Evolutionary conservation across 805 yeast species (phyloP).

Genomic region (Maudiozyma pseudohumilis): DNA sequence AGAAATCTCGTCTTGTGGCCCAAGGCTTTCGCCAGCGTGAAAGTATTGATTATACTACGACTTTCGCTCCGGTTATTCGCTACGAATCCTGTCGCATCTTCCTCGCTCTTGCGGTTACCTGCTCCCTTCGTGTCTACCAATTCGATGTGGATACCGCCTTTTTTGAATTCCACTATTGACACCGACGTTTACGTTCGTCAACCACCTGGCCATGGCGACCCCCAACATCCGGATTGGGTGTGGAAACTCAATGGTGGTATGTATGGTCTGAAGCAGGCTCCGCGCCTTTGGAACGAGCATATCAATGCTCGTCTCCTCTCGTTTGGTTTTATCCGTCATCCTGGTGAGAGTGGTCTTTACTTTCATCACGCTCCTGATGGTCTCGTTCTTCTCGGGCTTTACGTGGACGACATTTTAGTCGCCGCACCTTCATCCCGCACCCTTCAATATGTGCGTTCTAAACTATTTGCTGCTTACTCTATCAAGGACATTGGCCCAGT

Average conservation of each 20-base stretch:
- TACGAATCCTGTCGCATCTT: slow-evolving; percentile 12
- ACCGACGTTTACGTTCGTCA: slow-evolving; percentile 4
- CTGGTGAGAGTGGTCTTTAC: slow-evolving; percentile 5
- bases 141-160: slow-evolving; percentile 18
- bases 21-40: slow-evolving; percentile 17
- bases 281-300: slow-evolving; percentile 24
- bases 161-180: slow-evolving; percentile 9
- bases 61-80: slow-evolving; percentile 23
- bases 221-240: slow-evolving; percentile 4
- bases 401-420: slow-evolving; percentile 8
- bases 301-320: slow-evolving; percentile 20
- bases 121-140: slow-evolving; percentile 8
- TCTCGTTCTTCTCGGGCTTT: slow-evolving; percentile 1
- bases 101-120: slow-evolving; percentile 5
- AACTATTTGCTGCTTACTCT: not conserved
- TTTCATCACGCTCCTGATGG: not conserved
- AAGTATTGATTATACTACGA: slow-evolving; percentile 22
- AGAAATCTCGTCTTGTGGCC: slow-evolving; percentile 22
- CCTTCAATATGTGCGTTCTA: not conserved
- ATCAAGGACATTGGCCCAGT: not conserved
- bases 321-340: slow-evolving; percentile 13
- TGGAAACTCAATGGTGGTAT: slow-evolving; percentile 9
- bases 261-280: slow-evolving; percentile 12
- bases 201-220: slow-evolving; percentile 5
- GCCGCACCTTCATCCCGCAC: not conserved